Evolutionary conservation across 805 yeast genomes (phyloP).

Genomic region (Kockiozyma suomiensis): DNA sequence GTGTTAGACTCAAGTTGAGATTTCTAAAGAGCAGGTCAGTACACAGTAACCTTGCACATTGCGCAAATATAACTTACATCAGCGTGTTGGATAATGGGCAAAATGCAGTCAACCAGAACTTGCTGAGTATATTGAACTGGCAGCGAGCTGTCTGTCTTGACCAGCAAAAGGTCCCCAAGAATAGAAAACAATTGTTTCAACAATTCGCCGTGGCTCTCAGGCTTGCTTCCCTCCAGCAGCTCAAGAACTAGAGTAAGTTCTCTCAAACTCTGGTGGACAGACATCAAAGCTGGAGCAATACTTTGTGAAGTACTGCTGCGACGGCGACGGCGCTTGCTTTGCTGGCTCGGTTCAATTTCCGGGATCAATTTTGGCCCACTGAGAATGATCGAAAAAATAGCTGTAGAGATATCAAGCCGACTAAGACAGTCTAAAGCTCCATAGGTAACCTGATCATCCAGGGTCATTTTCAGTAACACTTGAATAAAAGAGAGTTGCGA

Average conservation of each 20-base stretch:
- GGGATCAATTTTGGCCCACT: constrained; percentile 11
- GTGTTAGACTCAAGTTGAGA: constrained; percentile 58
- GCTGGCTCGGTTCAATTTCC: constrained; percentile 14
- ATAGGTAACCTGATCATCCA: constrained; percentile 43
- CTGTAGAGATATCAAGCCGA: constrained; percentile 61
- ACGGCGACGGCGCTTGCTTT: constrained; percentile 78
- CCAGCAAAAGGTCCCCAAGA: constrained; percentile 50
- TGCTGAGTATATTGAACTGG: constrained; percentile 93
- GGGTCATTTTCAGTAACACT: constrained; percentile 59
- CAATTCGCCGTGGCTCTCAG: constrained; percentile 37
- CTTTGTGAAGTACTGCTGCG: constrained; percentile 65
- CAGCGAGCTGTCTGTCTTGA: constrained; percentile 87
- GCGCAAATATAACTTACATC: constrained; percentile 37
- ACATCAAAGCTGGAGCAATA: constrained; percentile 10
- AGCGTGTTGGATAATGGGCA: constrained; percentile 58
- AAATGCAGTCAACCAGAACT: constrained; percentile 83
- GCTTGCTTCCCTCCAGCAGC: constrained; percentile 59
- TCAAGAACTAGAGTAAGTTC: constrained; percentile 78
- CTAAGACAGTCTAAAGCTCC: constrained; percentile 53
- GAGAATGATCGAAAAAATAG: constrained; percentile 48
- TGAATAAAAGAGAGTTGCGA: constrained; percentile 60
- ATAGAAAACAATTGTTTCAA: constrained; percentile 44
- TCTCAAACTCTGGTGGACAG: constrained; percentile 43
- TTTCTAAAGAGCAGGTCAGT: constrained; percentile 7
- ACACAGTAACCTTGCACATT: not conserved